Evolutionary conservation across 2,329 filamentous ascomycete species (phyloP), one percentile per base, ranked within the genome.

Genomic region (Hypoxylon sp.): DNA sequence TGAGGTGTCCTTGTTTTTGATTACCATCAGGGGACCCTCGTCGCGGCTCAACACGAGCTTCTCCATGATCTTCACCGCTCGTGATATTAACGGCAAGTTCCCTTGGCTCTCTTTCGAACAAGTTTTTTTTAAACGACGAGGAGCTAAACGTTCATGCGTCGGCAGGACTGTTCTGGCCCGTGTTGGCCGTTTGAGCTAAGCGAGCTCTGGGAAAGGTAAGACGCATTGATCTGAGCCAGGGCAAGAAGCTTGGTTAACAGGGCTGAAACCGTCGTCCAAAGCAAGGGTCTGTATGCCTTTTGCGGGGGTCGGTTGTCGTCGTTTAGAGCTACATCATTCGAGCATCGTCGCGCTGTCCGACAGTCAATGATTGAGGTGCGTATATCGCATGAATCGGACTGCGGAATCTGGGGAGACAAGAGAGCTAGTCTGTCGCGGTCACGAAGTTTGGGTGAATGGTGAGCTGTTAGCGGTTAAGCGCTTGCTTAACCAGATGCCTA

Each of bases 201-300:
- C 63, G 63, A 66, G 60, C 46, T 47, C 32, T 3, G 30, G 41
- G 54, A n/a, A 52, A 47, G 23, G 43, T 12, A 21, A 41, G 46
- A 39, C 56, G 61, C 57, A 61, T 61, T 63, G 64, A 69, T 67
- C 67, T 64, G 64, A 67, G 50, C 48, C 41, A 63, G 61, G 67
- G 55, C 32, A 29, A 29, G 32, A 29, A 41, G 25, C 30, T 54
- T 32, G 25, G 51, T 62, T 60, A 57, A 48, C 61, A 67, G 47
- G 64, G 64, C 67, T 69, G 67, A 69, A 69, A 69, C 67, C n/a
- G 27, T 51, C 34, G 57, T 58, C n/a, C 37, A 47, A 34, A 48
- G 50, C 30, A 32, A 46, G 60, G 53, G 30, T 57, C 19, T 27
- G 43, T 41, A 53, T 43, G n/a, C 14, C 58, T 23, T 46, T 45